These are phyloP conservation scores for Paramecium tetraurelia DNA, from an alignment of 73 alveolate genomes.

Conservation along the genomic window DNA sequence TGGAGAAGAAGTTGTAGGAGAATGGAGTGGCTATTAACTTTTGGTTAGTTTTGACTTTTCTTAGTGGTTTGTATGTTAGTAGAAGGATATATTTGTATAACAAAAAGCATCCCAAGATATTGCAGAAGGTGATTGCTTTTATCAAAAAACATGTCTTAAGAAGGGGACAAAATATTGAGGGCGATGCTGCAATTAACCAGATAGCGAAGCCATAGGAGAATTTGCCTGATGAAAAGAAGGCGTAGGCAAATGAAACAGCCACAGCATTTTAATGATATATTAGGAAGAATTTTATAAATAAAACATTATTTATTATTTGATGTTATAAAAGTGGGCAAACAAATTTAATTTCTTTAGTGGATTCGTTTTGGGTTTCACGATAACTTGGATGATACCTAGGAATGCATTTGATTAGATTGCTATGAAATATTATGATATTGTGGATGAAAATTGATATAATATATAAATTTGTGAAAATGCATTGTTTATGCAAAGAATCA, in stretches of 20 bases:
- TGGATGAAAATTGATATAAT: neutral
- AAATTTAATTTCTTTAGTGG: constrained; percentile 24
- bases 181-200: too few relatives aligned
- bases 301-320: neutral
- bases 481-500: neutral
- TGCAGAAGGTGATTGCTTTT: neutral
- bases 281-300: neutral
- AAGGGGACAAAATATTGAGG: neutral
- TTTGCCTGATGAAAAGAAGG: neutral
- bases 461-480: neutral
- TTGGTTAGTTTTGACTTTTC: neutral
- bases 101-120: neutral
- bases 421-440: constrained; percentile 1
- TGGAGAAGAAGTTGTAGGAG: neutral
- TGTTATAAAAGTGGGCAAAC: neutral
- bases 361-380: neutral
- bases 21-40: neutral
- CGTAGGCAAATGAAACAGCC: neutral
- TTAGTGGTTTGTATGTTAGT: neutral
- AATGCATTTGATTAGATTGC: neutral
- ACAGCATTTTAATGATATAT: neutral
- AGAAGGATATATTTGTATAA: neutral
- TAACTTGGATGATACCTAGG: neutral
- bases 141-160: neutral
- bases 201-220: neutral